A percentile compares a stretch with the other conserved stretches of the same genome.
These are phyloP conservation scores for Steccherinum ochraceum DNA, from an alignment of 768 basidiomycete genomes.

Conservation along the genomic window DNA sequence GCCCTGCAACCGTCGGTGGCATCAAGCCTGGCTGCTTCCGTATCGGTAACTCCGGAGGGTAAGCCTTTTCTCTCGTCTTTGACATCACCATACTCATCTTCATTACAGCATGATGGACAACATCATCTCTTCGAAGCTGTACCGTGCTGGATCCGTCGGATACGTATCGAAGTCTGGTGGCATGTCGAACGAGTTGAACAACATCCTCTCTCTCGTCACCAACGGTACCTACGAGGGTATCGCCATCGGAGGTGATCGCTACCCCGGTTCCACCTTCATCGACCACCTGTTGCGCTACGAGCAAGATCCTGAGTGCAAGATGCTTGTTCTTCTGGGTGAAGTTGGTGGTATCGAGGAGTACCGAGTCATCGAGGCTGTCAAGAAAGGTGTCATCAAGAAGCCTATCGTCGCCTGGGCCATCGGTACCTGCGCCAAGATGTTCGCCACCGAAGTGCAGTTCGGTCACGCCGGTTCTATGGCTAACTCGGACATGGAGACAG, in stretches of 20 bases:
- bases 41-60: slow-evolving; percentile 99
- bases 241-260: slow-evolving; percentile 98
- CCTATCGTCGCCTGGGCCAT: slow-evolving; percentile 99
- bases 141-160: slow-evolving; percentile 94
- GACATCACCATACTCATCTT: slow-evolving; percentile 5
- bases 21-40: slow-evolving; percentile 99
- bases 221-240: slow-evolving; percentile 99
- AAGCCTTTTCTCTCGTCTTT: slow-evolving; percentile 20
- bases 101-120: slow-evolving; percentile 94
- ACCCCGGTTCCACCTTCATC: slow-evolving; percentile 98
- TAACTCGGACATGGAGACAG: slow-evolving; percentile 95
- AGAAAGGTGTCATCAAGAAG: slow-evolving; percentile 89
- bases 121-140: slow-evolving; percentile 97
- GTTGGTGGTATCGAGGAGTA: slow-evolving; percentile 99
- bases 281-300: slow-evolving; percentile 98
- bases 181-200: slow-evolving; percentile 99
- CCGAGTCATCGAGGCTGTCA: slow-evolving; percentile 97
- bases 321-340: slow-evolving; percentile 97
- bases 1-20: slow-evolving; percentile 97
- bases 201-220: slow-evolving; percentile 93
- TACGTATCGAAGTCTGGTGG: slow-evolving; percentile 99
- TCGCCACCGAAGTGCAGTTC: slow-evolving; percentile 98
- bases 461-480: slow-evolving; percentile 98
- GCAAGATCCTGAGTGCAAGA: slow-evolving; percentile 94
- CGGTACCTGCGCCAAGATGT: slow-evolving; percentile 99